Percentiles rank a stretch among this genome's conserved stretches.
Evolutionary conservation across 352 stramenopile genomes (phyloP).

Genomic region (Globisporangium rhizosaccharum): DNA sequence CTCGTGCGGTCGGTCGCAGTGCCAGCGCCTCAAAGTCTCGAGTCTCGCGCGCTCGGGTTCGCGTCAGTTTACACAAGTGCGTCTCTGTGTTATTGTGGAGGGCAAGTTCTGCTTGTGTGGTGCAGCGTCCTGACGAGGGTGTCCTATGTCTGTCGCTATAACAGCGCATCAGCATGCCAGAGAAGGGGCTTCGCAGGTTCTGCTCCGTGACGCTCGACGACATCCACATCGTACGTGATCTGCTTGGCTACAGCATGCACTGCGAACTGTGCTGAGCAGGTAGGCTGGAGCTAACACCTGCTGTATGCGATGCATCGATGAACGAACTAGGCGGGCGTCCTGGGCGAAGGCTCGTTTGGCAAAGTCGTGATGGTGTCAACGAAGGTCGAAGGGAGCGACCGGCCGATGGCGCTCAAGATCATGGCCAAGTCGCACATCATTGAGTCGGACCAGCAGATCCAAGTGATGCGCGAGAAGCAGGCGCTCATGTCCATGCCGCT

Average conservation of each 20-base stretch:
- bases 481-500: conserved; percentile 85
- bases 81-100: background rate
- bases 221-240: conserved; percentile 45
- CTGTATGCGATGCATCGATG: too few relatives aligned
- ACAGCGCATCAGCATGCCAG: conserved; percentile 45
- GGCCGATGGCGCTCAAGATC: conserved; percentile 88
- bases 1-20: conserved; percentile 58
- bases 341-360: conserved; percentile 95
- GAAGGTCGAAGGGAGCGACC: conserved; percentile 44
- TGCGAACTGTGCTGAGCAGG: too few relatives aligned
- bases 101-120: background rate
- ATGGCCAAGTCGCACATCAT: conserved; percentile 93
- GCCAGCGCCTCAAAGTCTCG: conserved; percentile 55
- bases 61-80: conserved; percentile 53
- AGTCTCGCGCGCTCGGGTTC: conserved; percentile 44
- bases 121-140: background rate
- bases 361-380: conserved; percentile 92
- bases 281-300: too few relatives aligned
- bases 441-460: conserved; percentile 89
- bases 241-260: too few relatives aligned
- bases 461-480: conserved; percentile 91
- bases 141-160: conserved; percentile 2
- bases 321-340: conserved; percentile 55
- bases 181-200: conserved; percentile 40
- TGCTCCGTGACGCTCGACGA: conserved; percentile 53